phyloP scores from a whole-genome alignment of 805 yeast species.

The Yarrowia hollandica region DNA sequence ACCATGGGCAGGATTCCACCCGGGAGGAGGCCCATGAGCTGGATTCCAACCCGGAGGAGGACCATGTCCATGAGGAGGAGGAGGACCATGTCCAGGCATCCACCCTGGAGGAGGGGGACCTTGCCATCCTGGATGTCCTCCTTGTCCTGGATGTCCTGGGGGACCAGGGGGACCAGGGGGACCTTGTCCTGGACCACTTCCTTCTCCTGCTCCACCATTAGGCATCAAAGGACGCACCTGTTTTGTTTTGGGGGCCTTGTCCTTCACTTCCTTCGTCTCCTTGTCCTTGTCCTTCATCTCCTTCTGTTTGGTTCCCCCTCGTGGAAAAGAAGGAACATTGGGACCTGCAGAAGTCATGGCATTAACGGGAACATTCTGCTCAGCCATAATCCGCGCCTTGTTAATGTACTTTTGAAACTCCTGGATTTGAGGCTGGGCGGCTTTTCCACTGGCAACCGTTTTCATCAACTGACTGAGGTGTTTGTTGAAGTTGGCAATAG shows the following conservation, averaged over 20 bases:
- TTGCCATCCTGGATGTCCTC: background rate
- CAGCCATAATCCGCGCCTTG: constrained; percentile 53
- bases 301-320: background rate
- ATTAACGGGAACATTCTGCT: constrained; percentile 16
- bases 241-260: too few relatives aligned
- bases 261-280: background rate
- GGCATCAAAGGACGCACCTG: too few relatives aligned
- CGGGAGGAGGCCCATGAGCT: constrained; percentile 24
- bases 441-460: constrained; percentile 80
- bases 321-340: background rate
- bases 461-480: constrained; percentile 73
- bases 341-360: constrained; percentile 21
- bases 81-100: too few relatives aligned
- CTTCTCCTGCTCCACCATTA: too few relatives aligned
- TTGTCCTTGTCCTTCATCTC: background rate
- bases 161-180: background rate
- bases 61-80: constrained; percentile 29
- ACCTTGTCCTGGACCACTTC: too few relatives aligned
- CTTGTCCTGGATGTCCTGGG: background rate
- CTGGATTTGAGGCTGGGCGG: constrained; percentile 66
- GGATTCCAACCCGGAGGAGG: background rate
- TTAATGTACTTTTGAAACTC: constrained; percentile 80
- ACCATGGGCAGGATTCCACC: background rate
- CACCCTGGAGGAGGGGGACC: constrained; percentile 8
- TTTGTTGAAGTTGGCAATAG: constrained; percentile 74